These are phyloP conservation scores for Chlorella sorokiniana DNA, from an alignment of 139 green algal genomes.

Conservation along the genomic window DNA sequence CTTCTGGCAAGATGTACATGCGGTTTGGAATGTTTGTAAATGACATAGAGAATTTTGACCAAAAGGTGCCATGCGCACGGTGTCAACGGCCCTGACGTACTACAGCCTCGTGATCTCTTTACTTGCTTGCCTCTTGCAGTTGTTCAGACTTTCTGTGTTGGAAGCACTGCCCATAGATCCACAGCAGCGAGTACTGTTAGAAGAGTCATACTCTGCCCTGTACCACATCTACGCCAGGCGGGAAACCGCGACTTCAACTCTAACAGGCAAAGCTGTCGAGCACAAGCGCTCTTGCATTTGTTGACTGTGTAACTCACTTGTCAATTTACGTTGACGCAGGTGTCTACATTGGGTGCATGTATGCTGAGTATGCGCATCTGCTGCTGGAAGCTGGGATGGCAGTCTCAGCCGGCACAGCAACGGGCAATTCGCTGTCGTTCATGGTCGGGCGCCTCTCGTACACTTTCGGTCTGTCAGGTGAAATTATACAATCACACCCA, in stretches of 20 bases:
- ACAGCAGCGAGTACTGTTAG: constrained; percentile 73
- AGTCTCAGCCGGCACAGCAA: constrained; percentile 28
- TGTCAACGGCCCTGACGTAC: not conserved
- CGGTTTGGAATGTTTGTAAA: not conserved
- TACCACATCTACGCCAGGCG: too few species aligned
- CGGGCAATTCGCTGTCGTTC: constrained; percentile 46
- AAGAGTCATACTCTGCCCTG: constrained; percentile 20
- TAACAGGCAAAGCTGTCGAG: too few species aligned
- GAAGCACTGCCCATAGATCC: constrained; percentile 72
- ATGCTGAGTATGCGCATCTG: constrained; percentile 48
- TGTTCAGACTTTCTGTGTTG: constrained; percentile 57
- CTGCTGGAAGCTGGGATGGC: not conserved
- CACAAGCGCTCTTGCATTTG: constrained; percentile 1
- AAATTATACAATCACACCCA: too few species aligned
- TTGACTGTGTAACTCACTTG: too few species aligned
- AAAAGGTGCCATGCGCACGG: not conserved
- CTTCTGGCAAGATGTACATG: not conserved
- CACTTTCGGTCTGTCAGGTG: constrained; percentile 13
- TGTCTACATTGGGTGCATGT: constrained; percentile 61
- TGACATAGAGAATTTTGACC: not conserved
- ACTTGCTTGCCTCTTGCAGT: not conserved
- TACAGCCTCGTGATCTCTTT: not conserved
- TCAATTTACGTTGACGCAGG: too few species aligned
- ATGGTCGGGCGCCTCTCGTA: constrained; percentile 28
- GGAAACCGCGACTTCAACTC: too few species aligned